phyloP scores from a whole-genome alignment of 2,329 filamentous ascomycete species.

The Beauveria scarabaeidicola region DNA sequence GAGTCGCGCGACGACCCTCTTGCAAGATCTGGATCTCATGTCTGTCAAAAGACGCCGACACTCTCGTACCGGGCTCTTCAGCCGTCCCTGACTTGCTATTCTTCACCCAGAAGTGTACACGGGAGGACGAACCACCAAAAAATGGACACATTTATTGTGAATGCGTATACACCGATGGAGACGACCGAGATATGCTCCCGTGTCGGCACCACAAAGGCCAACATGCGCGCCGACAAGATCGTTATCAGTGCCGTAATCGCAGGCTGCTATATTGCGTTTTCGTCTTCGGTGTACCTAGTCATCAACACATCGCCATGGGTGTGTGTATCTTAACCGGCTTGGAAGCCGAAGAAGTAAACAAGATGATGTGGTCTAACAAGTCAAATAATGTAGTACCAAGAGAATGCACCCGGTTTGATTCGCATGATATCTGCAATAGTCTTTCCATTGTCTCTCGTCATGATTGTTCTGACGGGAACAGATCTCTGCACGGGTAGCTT shows the following conservation, averaged over 20 bases:
- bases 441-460: constrained; percentile 40
- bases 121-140: not conserved
- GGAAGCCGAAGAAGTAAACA: not conserved
- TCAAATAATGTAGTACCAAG: constrained; percentile 23
- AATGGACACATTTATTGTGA: constrained; percentile 8
- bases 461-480: constrained; percentile 39
- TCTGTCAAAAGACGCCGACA: not conserved
- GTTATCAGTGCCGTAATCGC: constrained; percentile 43
- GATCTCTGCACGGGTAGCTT: constrained; percentile 40
- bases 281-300: constrained; percentile 37
- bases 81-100: not conserved
- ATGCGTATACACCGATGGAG: constrained; percentile 37
- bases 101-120: too few relatives aligned
- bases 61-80: not conserved
- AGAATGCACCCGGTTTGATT: constrained; percentile 39
- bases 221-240: constrained; percentile 44
- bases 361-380: not conserved
- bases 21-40: not conserved
- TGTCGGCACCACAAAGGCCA: constrained; percentile 41
- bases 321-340: not conserved
- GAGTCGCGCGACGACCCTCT: not conserved
- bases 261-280: constrained; percentile 43
- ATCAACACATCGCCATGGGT: constrained; percentile 36
- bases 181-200: constrained; percentile 42
- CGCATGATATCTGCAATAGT: constrained; percentile 35